phyloP scores from a whole-genome alignment of 257 asterid species.

The Plantago ovata region DNA sequence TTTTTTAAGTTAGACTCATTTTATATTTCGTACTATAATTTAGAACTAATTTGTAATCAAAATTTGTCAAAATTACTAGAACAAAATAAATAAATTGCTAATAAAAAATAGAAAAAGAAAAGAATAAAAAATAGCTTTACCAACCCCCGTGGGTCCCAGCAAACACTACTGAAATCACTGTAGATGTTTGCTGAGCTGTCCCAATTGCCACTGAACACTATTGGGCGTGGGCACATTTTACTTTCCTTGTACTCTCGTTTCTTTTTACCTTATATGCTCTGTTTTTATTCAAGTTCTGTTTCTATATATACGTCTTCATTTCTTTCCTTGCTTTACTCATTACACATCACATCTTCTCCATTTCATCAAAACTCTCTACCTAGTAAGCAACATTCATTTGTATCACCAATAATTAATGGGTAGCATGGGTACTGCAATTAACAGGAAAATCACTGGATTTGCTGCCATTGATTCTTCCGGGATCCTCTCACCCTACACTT shows the following conservation, averaged over 20 bases:
- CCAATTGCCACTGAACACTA: too few species aligned
- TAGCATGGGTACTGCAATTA: slow-evolving; percentile 44
- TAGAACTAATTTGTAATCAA: too few species aligned
- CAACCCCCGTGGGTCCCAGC: slow-evolving; percentile 6
- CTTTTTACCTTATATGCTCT: background rate
- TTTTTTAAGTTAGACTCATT: too few species aligned
- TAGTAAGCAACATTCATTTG: too few species aligned
- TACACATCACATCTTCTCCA: background rate
- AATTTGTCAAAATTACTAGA: too few species aligned
- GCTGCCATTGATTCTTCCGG: slow-evolving; percentile 92
- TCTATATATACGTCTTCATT: background rate
- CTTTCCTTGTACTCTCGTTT: too few species aligned
- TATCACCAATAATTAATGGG: slow-evolving; percentile 36
- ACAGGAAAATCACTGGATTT: slow-evolving; percentile 63
- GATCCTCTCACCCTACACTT: slow-evolving; percentile 70
- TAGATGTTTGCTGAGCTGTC: slow-evolving; percentile 7
- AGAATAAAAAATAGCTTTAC: background rate
- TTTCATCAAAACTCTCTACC: background rate
- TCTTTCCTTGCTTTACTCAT: background rate
- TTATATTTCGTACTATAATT: too few species aligned
- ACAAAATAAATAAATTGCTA: too few species aligned
- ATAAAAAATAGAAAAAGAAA: background rate
- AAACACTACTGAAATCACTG: background rate
- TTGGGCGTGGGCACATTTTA: too few species aligned
- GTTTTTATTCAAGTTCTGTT: slow-evolving; percentile 2